Evolutionary conservation across 257 asterid genomes (phyloP).

Genomic region (Ehretia macrophylla): DNA sequence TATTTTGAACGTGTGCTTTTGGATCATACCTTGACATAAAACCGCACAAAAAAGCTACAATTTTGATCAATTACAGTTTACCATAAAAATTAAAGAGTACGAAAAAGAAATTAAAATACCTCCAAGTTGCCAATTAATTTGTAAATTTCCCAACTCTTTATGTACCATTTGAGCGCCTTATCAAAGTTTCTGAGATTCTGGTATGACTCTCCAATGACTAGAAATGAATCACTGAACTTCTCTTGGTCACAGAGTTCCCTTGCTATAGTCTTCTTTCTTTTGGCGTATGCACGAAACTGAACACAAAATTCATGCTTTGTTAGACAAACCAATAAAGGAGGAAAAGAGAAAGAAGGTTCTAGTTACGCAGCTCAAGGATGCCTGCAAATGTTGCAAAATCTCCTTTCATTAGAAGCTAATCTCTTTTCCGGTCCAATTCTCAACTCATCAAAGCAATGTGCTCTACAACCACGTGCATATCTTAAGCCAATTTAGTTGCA

Average conservation of each 20-base stretch:
- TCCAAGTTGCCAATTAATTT: slow-evolving; percentile 74
- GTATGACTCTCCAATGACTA: slow-evolving; percentile 81
- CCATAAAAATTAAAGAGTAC: not conserved
- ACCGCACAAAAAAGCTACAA: not conserved
- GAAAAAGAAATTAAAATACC: slow-evolving; percentile 35
- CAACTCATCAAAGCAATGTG: no score
- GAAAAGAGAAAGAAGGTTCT: slow-evolving; percentile 2
- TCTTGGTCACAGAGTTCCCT: slow-evolving; percentile 73
- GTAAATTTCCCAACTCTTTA: slow-evolving; percentile 69
- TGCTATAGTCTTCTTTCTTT: slow-evolving; percentile 64
- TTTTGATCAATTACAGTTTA: not conserved
- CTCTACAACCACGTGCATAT: no score
- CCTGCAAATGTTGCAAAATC: no score
- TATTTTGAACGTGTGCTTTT: no score
- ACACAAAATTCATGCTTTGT: slow-evolving; percentile 18
- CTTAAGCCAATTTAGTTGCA: no score
- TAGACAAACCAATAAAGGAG: slow-evolving; percentile 16
- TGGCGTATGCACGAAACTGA: slow-evolving; percentile 68
- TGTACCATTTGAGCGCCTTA: slow-evolving; percentile 78
- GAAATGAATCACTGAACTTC: slow-evolving; percentile 78
- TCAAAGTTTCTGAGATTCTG: slow-evolving; percentile 61
- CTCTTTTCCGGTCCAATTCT: no score
- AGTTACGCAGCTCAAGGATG: no score
- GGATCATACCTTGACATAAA: not conserved
- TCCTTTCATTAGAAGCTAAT: no score